These are phyloP conservation scores for Graphilbum ipis-grandicollis DNA, from an alignment of 2,329 filamentous ascomycete species.

Conservation along the genomic window DNA sequence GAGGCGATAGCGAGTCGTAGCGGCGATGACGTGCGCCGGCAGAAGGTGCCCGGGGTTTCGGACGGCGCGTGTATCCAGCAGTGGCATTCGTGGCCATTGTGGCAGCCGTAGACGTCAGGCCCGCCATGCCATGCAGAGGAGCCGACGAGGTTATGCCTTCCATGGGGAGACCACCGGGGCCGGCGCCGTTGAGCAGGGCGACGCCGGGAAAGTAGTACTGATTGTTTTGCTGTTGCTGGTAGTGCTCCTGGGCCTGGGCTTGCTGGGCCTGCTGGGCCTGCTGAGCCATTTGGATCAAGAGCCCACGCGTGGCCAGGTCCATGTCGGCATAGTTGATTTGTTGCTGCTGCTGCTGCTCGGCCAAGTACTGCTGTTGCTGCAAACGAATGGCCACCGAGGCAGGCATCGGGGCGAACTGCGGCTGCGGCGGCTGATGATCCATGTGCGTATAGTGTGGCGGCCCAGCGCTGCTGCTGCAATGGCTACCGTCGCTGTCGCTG, in stretches of 20 bases:
- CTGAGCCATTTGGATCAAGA: constrained; percentile 32
- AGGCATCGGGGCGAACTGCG: neutral
- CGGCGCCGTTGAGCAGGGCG: neutral
- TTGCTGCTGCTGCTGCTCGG: neutral
- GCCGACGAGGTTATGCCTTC: neutral
- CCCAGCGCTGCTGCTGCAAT: constrained; percentile 1
- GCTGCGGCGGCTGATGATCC: neutral
- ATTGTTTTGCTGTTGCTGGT: constrained; percentile 7
- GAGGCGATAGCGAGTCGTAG: constrained; percentile 11
- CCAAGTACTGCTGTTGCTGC: neutral
- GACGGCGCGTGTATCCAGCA: constrained; percentile 14
- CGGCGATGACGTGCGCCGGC: constrained; percentile 32
- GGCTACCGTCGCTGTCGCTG: neutral
- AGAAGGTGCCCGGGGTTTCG: constrained; percentile 34
- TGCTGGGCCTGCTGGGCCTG: constrained; percentile 16
- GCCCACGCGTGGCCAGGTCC: constrained; percentile 18
- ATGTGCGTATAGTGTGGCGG: neutral
- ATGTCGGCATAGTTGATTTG: neutral
- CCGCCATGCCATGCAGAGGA: neutral
- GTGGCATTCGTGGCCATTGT: constrained; percentile 1
- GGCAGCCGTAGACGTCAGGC: no score
- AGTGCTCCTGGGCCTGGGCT: constrained; percentile 6
- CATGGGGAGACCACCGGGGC: no score
- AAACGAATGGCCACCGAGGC: neutral
- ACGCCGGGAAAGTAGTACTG: constrained; percentile 7